Evolutionary conservation across 108 stramenopile species (phyloP).

Genomic region (Skeletonema potamos): DNA sequence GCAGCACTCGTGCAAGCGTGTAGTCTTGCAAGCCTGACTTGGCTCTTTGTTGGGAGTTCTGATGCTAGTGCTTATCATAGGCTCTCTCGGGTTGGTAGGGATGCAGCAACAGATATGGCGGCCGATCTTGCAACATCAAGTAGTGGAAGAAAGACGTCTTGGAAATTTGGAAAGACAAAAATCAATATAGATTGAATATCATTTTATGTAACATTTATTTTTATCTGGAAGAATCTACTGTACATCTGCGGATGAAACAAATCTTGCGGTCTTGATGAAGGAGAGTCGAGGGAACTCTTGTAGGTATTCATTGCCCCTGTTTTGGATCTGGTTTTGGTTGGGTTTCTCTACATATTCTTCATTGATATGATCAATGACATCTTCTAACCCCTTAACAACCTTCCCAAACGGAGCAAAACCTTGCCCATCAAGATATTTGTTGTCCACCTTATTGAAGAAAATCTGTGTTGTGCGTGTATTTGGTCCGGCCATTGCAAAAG

Average conservation of each 20-base stretch:
- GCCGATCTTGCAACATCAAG: constrained; percentile 11
- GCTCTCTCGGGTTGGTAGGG: constrained; percentile 32
- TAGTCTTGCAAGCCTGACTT: constrained; percentile 62
- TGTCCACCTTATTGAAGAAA: constrained; percentile 54
- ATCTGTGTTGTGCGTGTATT: constrained; percentile 42
- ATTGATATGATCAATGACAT: constrained; percentile 41
- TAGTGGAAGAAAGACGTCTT: constrained; percentile 12
- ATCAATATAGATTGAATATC: constrained; percentile 31
- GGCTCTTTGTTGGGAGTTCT: constrained; percentile 70
- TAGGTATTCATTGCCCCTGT: constrained; percentile 43
- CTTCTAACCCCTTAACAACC: constrained; percentile 36
- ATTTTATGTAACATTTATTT: not conserved
- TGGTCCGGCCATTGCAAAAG: constrained; percentile 80
- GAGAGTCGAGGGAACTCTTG: constrained; percentile 48
- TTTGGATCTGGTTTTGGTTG: constrained; percentile 37
- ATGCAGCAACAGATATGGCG: constrained; percentile 27
- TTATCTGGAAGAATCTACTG: not conserved
- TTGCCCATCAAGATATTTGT: constrained; percentile 39
- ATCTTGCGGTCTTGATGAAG: constrained; percentile 33
- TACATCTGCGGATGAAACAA: constrained; percentile 7
- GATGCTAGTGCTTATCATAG: constrained; percentile 71
- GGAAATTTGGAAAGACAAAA: constrained; percentile 44
- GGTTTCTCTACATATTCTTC: constrained; percentile 40
- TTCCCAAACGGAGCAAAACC: constrained; percentile 50
- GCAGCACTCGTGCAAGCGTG: constrained; percentile 63